These are phyloP conservation scores for Scortechinia acanthostroma DNA, from an alignment of 2,329 filamentous ascomycete genomes.

Conservation along the genomic window DNA sequence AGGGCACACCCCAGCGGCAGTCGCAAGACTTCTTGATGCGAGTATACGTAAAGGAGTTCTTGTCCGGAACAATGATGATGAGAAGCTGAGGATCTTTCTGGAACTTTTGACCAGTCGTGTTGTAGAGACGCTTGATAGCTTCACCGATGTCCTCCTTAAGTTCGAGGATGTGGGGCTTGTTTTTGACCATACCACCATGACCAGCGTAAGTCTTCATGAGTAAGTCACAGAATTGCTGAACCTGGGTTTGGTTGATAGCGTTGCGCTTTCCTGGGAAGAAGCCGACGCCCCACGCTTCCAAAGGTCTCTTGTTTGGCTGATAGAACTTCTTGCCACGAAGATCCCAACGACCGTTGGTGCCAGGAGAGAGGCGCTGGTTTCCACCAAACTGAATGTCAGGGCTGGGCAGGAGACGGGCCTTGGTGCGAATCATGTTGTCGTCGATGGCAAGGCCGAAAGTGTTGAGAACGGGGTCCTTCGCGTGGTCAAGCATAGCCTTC, in stretches of 20 bases:
- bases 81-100: slow-evolving; percentile 44
- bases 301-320: neutral
- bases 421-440: neutral
- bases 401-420: neutral
- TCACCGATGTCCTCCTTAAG: slow-evolving; percentile 6
- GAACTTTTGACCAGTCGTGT: neutral
- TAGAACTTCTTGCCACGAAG: neutral
- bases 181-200: slow-evolving; percentile 51
- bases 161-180: slow-evolving; percentile 30
- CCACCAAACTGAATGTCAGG: slow-evolving; percentile 3
- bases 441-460: neutral
- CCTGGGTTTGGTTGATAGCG: slow-evolving; percentile 3
- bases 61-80: slow-evolving; percentile 54
- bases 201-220: slow-evolving; percentile 41
- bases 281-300: neutral
- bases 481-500: neutral
- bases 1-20: slow-evolving; percentile 59
- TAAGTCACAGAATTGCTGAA: neutral
- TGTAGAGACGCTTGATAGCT: neutral
- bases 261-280: neutral
- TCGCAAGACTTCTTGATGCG: slow-evolving; percentile 66
- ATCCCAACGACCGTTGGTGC: neutral
- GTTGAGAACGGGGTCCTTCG: neutral
- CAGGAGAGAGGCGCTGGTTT: neutral
- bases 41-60: slow-evolving; percentile 51